A percentile compares a stretch with the other conserved stretches of the same genome.
phyloP scores from a whole-genome alignment of 805 yeast genomes.

The Yarrowia yakushimensis region DNA sequence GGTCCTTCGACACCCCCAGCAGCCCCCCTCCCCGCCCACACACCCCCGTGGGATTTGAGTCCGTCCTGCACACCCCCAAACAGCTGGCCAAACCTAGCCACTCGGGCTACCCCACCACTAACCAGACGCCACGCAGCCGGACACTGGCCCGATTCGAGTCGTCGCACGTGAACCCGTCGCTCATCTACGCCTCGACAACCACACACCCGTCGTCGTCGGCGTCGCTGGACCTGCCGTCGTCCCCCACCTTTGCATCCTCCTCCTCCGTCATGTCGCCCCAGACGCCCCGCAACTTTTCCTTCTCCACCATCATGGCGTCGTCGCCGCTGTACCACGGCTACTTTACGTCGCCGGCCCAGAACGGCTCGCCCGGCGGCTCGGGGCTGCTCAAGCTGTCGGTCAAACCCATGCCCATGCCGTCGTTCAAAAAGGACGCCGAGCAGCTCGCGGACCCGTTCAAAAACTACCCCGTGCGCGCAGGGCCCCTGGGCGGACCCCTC shows the following conservation, averaged over 20 bases:
- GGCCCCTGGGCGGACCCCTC: not conserved
- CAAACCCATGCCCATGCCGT: conserved; percentile 16
- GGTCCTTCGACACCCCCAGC: conserved; percentile 6
- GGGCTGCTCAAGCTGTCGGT: conserved; percentile 11
- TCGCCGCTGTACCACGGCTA: conserved; percentile 31
- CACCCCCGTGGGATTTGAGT: not conserved
- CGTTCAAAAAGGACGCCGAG: conserved; percentile 4
- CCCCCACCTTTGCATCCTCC: conserved; percentile 24
- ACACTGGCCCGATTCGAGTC: conserved; percentile 9
- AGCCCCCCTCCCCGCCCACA: conserved; percentile 6
- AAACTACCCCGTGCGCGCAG: not conserved
- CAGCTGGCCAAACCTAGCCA: not conserved
- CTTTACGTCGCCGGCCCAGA: conserved; percentile 28
- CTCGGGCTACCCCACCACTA: not conserved
- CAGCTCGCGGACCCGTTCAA: not conserved
- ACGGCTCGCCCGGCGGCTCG: not conserved
- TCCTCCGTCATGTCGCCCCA: conserved; percentile 16
- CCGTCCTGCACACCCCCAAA: conserved; percentile 5
- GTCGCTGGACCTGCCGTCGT: not conserved
- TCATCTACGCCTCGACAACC: conserved; percentile 3
- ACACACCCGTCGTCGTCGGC: not conserved
- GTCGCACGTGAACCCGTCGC: conserved; percentile 22
- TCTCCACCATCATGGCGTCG: conserved; percentile 29
- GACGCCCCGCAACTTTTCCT: conserved; percentile 28
- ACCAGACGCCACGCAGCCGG: conserved; percentile 17